phyloP scores from a whole-genome alignment of 176 grass and related monocot species.

The Aegilops longissima region DNA sequence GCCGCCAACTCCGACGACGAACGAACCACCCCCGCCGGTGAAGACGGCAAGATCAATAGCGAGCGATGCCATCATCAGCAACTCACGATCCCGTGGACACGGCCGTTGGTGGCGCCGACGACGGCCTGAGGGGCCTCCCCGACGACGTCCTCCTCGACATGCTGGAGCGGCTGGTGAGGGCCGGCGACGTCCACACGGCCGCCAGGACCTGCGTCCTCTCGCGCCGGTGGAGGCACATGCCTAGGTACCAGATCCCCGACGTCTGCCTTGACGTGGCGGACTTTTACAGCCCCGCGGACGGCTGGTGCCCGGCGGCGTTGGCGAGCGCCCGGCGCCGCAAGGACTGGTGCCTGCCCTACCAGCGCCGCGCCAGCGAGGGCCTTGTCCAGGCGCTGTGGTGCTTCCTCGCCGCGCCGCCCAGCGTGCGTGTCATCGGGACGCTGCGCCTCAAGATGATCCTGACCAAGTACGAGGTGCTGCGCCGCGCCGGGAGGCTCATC shows the following conservation, averaged over 20 bases:
- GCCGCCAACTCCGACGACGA: constrained; percentile 2
- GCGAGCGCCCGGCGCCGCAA: background rate
- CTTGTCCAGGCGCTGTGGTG: background rate
- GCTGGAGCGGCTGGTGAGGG: background rate
- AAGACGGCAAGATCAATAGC: background rate
- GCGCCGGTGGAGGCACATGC: background rate
- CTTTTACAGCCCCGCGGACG: background rate
- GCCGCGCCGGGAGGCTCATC: background rate
- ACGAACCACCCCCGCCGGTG: background rate
- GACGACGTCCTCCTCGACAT: constrained; percentile 14
- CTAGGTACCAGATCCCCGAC: background rate
- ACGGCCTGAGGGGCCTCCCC: background rate
- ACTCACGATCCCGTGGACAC: background rate
- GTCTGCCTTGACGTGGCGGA: background rate
- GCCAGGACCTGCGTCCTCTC: background rate
- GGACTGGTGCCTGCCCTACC: background rate
- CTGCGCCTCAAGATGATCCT: background rate
- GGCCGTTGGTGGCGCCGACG: background rate
- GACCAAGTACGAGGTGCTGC: background rate
- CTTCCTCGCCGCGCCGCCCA: background rate
- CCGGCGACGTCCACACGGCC: background rate
- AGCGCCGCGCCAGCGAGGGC: background rate
- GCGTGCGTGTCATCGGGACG: background rate
- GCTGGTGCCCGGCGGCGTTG: background rate
- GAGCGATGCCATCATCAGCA: background rate